Base-by-base conservation (phyloP, 768 basidiomycete genomes). In the Lactarius deliciosus region DNA sequence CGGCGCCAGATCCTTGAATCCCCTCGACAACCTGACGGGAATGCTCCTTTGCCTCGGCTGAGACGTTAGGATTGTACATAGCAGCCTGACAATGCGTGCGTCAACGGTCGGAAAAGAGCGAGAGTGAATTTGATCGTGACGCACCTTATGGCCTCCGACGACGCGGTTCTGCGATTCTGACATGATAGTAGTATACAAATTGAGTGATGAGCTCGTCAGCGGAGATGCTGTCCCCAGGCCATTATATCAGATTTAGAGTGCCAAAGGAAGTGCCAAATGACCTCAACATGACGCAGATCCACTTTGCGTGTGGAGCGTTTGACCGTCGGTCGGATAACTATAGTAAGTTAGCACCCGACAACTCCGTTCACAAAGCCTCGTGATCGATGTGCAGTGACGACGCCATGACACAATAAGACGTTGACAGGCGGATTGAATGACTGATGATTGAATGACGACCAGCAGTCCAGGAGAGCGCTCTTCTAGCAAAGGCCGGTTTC, bases 21-120 rank as follows among this genome's bases (percentile, higher is more conserved):
- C 70, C 73, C 55, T 73, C 70, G 45, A 74, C 65, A 8, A 68
- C 68, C 55, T 72, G 65, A 20, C 73, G 73, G 5, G 74, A 73
- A 57, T 73, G 73, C 57, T 76, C 75, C 65, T 77, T 76, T 16
- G 75, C 74, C 69, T 75, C 73, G 0, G 74, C 72, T 2, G 75
- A 75, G 67, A 74, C 71, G 63, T 73, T 73, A 13, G 72, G 74
- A 70, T 76, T 76, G 64, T 75, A 71, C 60, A 76, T 60, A 20
- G 71, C 72, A 7, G 75, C 74, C 74, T 75, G 47, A 58, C 11
- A 8, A 22, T 22, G 10, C 22, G 47, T 7, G 22, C 20, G 1
- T 25, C 11, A 6, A 22, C 5, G 5, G n/a, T 50, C 4, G 11
- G 45, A n/a, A 22, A 22, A 47, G 45, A 15, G n/a, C n/a, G 45